Base-by-base conservation (phyloP, 1,139 yeast species). In the Torulaspora pretoriensis region DNA sequence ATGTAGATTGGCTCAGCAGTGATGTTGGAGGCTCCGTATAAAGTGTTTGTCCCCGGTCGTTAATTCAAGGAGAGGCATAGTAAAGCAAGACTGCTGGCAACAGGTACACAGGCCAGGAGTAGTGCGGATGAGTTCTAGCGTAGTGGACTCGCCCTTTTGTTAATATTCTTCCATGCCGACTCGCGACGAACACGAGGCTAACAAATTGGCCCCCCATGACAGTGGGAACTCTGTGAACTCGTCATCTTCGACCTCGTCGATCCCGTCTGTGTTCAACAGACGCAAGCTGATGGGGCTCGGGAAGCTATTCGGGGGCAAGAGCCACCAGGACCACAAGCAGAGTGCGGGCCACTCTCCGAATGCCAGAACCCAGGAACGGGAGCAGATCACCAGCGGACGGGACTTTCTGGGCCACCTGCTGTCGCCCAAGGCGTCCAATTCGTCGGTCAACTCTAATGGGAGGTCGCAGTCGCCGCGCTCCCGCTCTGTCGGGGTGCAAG, bases 191-290 rank as follows among this genome's bases (percentile, higher is more conserved):
- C 23, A 28, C n/a, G 47, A 43, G 8, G 17, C 26, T 12, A 34
- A 38, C 14, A 38, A 17, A 13, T 17, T 35, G 24, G 26, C 37
- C 6, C 39, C 49, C 3, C 47, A 40, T 19, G 47, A 39, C 13
- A 45, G 33, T 22, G 48, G 45, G 12, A 38, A 38, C 34, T 40
- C 47, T 2, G 30, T 38, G n/a, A 36, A 46, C 25, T 47, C 48
- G 24, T 16, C 46, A 8, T 35, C 44, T 25, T 51, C 54, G n/a
- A 43, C 40, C 17, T 35, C 47, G 2, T 48, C 56, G 8, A 33
- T 48, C 9, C 45, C 47, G 7, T 49, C 53, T 4, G 44, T 49
- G 4, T 51, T 52, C 32, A 54, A 48, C 22, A 46, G 45, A 16
- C 39, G 50, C 8, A 51, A 47, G 22, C 42, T 52, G 35, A 51